A percentile compares a stretch with the other conserved stretches of the same genome.
Conservation (phyloP, 257 asterid species). For the Forsythia suspensa region DNA sequence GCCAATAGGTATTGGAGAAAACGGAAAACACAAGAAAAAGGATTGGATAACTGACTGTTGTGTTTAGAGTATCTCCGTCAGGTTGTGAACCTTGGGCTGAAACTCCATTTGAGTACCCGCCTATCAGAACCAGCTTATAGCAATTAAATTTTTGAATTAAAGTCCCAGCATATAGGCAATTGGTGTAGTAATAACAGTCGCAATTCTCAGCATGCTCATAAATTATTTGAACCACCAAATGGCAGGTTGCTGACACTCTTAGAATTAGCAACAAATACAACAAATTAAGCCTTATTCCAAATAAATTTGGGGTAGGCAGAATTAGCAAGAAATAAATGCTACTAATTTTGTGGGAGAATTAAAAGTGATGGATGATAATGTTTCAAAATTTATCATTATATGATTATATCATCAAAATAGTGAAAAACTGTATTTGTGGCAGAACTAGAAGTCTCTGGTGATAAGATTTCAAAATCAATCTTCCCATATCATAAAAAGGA, state of each 20-base stretch:
- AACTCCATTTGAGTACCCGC: background rate
- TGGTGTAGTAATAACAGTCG: background rate
- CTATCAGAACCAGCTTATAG: background rate
- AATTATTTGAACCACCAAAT: background rate
- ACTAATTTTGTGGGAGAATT: background rate
- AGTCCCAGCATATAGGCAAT: background rate
- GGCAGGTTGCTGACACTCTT: background rate
- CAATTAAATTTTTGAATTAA: background rate
- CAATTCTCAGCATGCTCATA: background rate
- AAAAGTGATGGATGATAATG: background rate
- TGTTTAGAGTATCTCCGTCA: background rate
- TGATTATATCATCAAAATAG: background rate
- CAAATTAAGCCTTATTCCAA: background rate
- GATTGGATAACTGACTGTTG: background rate
- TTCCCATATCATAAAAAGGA: background rate
- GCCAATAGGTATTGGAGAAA: constrained; percentile 1
- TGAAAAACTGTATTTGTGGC: background rate
- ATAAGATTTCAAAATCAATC: background rate
- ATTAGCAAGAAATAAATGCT: background rate
- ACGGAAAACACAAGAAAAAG: background rate
- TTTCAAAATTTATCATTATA: background rate
- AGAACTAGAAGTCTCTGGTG: background rate
- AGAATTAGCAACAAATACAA: background rate
- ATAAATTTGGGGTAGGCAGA: background rate
- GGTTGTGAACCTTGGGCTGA: background rate